Percentiles rank a stretch among this genome's conserved stretches.
These are phyloP conservation scores for Exidia glandulosa DNA, from an alignment of 768 basidiomycete species.

Conservation along the genomic window DNA sequence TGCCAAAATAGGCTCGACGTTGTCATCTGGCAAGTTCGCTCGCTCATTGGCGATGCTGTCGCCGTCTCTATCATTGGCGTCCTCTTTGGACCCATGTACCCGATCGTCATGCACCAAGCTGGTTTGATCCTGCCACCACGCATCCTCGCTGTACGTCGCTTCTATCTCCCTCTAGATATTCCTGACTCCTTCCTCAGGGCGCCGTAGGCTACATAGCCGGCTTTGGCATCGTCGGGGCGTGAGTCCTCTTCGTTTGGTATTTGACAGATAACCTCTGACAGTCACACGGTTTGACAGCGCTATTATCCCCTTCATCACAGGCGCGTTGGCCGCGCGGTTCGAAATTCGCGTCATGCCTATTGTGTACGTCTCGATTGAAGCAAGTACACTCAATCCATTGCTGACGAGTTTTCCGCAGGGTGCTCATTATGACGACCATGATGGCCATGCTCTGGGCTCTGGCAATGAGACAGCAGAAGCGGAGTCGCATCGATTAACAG, in stretches of 20 bases:
- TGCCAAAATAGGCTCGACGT: constrained; percentile 43
- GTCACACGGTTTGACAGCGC: no score
- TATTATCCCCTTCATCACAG: not conserved
- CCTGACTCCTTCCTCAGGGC: not conserved
- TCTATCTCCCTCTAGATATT: not conserved
- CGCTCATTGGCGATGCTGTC: constrained; percentile 51
- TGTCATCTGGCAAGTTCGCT: constrained; percentile 58
- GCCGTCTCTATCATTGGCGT: constrained; percentile 55
- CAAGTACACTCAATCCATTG: not conserved
- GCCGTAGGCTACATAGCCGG: not conserved
- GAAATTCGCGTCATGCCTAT: not conserved
- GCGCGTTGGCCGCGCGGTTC: not conserved
- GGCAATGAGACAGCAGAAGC: not conserved
- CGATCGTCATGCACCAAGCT: constrained; percentile 23
- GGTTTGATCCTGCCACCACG: not conserved
- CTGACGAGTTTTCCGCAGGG: not conserved
- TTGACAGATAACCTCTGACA: no score
- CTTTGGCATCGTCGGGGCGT: not conserved
- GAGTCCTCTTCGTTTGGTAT: no score
- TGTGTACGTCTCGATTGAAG: not conserved
- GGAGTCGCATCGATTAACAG: no score
- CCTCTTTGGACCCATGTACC: constrained; percentile 65
- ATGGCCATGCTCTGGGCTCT: not conserved
- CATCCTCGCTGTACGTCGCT: not conserved
- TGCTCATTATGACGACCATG: not conserved